phyloP scores from a whole-genome alignment of 768 basidiomycete species.

The Boletales sp. region DNA sequence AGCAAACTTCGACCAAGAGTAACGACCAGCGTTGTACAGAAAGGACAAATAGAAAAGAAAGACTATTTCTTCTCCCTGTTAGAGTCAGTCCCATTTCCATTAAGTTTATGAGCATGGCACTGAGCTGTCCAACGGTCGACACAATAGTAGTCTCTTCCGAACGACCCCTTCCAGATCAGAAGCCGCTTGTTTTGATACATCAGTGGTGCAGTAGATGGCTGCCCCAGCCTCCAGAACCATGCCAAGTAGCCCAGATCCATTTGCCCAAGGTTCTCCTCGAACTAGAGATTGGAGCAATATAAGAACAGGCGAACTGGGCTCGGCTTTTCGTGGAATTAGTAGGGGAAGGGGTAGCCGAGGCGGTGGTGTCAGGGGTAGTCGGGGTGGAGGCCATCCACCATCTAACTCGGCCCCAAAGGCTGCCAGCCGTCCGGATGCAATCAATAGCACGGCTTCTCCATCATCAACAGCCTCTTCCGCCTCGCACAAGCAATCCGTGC shows the following conservation, averaged over 20 bases:
- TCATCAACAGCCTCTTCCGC: slow-evolving; percentile 10
- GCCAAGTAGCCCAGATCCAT: slow-evolving; percentile 23
- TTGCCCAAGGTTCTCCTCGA: slow-evolving; percentile 30
- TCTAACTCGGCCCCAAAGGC: slow-evolving; percentile 20
- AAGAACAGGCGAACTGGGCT: slow-evolving; percentile 43
- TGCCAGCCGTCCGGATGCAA: slow-evolving; percentile 18
- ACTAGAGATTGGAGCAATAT: slow-evolving; percentile 40
- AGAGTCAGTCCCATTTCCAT: slow-evolving; percentile 11
- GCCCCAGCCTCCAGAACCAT: slow-evolving; percentile 34
- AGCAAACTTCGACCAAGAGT: neutral
- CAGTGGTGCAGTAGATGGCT: slow-evolving; percentile 35
- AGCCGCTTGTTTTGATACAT: neutral
- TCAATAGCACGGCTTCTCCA: slow-evolving; percentile 17
- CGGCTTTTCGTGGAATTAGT: slow-evolving; percentile 44
- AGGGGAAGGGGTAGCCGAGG: slow-evolving; percentile 38
- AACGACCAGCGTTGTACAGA: neutral
- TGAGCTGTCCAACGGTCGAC: slow-evolving; percentile 10
- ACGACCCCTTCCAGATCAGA: too few species aligned
- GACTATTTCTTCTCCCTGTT: neutral
- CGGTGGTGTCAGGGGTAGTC: slow-evolving; percentile 19
- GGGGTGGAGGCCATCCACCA: slow-evolving; percentile 28
- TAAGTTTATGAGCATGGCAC: neutral
- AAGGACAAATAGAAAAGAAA: too few species aligned
- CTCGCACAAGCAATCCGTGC: slow-evolving; percentile 14
- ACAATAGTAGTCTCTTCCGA: neutral